Evolutionary conservation across 2,329 filamentous ascomycete genomes (phyloP), one percentile per base, ranked within the genome.

Genomic region (Alternaria postmessia): DNA sequence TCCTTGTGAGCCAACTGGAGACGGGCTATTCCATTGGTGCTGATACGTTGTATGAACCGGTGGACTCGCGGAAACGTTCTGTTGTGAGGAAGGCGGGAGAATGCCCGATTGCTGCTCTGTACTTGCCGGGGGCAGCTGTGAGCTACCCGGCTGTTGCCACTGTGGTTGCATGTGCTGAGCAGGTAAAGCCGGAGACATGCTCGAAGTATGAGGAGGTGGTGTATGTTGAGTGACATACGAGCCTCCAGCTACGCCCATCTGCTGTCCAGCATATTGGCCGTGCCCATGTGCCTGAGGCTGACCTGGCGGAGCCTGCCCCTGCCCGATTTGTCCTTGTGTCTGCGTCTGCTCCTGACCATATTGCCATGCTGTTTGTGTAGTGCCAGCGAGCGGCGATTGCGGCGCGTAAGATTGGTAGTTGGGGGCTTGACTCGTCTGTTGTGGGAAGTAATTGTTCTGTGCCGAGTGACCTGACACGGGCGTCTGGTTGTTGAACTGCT

Each of bases 401-500:
- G 68, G 63, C n/a, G 62, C 36, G 30, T 61, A 52, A 4, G 57
- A 18, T 20, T 63, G 61, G 2, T 53, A 11, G 54, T 20, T 62
- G 51, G 44, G 60, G 18, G 43, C 38, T 46, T 63, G 61, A 3
- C 30, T 54, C 8, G 54, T 46, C 20, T 73, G 69, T 48, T 63
- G 68, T 5, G 70, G 59, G 26, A 73, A 74, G 49, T 77, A 76
- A 48, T 70, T 74, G 57, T 38, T 66, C 47, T 75, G 72, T 3
- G 63, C 68, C 6, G 68, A 62, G 43, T 68, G 61, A 1, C 54
- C 63, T 5, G 72, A 67, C 11, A 59, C 52, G 20, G 69, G 68
- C 7, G 66, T 73, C 3, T 58, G 59, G 57, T 75, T 70, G 38
- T 54, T 68, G 6, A 69, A 64, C 14, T 70, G 72, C 38, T 64